These are phyloP conservation scores for Corchorus olitorius DNA, from an alignment of 345 rosid genomes.

Conservation along the genomic window DNA sequence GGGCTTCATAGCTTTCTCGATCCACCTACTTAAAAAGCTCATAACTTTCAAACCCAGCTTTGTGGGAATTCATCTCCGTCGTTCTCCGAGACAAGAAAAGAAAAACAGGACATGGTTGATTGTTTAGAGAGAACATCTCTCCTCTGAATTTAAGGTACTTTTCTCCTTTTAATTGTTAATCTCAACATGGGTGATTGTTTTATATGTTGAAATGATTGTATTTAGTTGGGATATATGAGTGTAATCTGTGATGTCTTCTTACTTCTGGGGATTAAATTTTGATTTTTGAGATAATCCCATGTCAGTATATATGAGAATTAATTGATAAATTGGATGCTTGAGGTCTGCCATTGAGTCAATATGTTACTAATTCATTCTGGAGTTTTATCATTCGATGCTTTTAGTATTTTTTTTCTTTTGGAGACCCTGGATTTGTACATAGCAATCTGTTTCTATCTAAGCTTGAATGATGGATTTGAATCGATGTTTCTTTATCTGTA, in stretches of 20 bases:
- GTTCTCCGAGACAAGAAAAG: background rate
- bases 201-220: background rate
- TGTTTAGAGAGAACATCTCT: background rate
- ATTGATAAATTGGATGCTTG: background rate
- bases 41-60: background rate
- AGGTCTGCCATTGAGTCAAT: background rate
- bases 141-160: background rate
- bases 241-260: background rate
- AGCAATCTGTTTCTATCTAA: background rate
- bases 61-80: background rate
- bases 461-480: conserved; percentile 6
- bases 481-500: too few relatives aligned
- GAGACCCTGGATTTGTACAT: background rate
- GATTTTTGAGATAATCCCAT: background rate
- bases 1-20: background rate
- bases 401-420: background rate
- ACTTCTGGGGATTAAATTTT: background rate
- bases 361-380: background rate
- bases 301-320: too few relatives aligned
- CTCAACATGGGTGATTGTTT: background rate
- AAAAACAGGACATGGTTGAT: background rate
- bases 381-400: background rate
- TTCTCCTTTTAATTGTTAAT: background rate
- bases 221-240: background rate
- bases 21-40: background rate